A percentile compares a stretch with the other conserved stretches of the same genome.
Evolutionary conservation across 129 eudicot genomes (phyloP).

Genomic region (Apium graveolens): DNA sequence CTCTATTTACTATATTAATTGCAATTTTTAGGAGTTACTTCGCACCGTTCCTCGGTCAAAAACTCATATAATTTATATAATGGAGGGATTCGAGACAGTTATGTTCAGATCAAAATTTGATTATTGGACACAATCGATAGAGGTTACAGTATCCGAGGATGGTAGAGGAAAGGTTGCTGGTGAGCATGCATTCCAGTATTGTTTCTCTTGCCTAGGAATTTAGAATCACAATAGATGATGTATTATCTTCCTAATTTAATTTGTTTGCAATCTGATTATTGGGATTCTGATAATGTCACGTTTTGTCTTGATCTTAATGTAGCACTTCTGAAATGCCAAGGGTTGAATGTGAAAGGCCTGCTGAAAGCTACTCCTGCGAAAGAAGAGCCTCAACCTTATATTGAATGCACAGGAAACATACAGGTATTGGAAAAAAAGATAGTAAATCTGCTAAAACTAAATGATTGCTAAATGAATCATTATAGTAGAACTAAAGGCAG

Average conservation of each 20-base stretch:
- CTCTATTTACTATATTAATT: constrained; percentile 6
- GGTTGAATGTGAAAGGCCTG: constrained; percentile 82
- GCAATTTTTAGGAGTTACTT: constrained; percentile 44
- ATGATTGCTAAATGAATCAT: neutral
- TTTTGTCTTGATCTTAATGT: constrained; percentile 17
- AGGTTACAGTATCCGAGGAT: too few relatives aligned
- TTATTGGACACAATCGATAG: constrained; percentile 67
- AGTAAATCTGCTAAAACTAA: neutral
- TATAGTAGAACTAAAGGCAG: neutral
- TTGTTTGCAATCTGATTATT: constrained; percentile 1
- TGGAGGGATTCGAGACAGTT: constrained; percentile 84
- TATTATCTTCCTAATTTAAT: neutral
- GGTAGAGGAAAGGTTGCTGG: too few relatives aligned
- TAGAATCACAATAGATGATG: neutral
- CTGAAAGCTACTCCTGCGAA: constrained; percentile 60
- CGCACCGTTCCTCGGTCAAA: constrained; percentile 49
- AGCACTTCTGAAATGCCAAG: constrained; percentile 88
- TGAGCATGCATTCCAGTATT: too few relatives aligned
- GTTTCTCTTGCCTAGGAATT: neutral
- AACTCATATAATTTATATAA: constrained; percentile 46
- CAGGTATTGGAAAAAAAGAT: constrained; percentile 54
- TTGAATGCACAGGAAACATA: constrained; percentile 86
- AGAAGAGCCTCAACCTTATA: constrained; percentile 68
- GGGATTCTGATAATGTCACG: constrained; percentile 1
- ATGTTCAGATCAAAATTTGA: constrained; percentile 54